Base-by-base conservation (phyloP, 2,329 filamentous ascomycete genomes). In the Diplodia corticola region DNA sequence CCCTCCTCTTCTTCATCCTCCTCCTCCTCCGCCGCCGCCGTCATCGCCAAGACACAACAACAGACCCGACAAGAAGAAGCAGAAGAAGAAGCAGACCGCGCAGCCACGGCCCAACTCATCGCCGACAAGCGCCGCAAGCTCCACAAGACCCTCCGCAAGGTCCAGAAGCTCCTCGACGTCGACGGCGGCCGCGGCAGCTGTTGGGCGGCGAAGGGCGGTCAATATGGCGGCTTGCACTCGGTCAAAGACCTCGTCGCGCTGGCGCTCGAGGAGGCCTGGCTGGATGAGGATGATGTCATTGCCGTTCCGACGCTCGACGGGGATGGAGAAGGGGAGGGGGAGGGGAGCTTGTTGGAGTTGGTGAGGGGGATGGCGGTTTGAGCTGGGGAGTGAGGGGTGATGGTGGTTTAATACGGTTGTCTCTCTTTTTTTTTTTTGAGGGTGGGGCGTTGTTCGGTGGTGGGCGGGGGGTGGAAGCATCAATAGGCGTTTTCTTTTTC, bases 41-140 rank as follows among this genome's bases (percentile, higher is more conserved):
- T n/a, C n/a, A n/a, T n/a, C n/a, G n/a, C n/a, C n/a, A n/a, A n/a
- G n/a, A n/a, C n/a, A n/a, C n/a, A n/a, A n/a, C n/a, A n/a, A n/a
- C 80, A 7, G 17, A 17, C 5, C 1, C 15, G n/a, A 84, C 83
- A 69, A 78, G 20, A n/a, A 84, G 83, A 69, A 78, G 20, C n/a
- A 12, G 33, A 24, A 6, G 53, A 33, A 22, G 68, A 67, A 44
- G 49, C 50, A 4, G 68, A 68, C 13, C 37, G 46, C 1, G 64
- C 59, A 1, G 69, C 73, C 0, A 68, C 70, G 20, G 67, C 67
- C 20, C 70, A 73, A 24, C 72, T 77, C 48, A 75, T 66, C 30
- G 55, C 70, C 48, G 73, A 77, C 59, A 76, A 78, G 67, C 79
- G 76, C 6, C 63, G 67, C 5, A 76, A 76, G 64, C 67, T 83